Conservation (phyloP, 805 yeast genomes). For the Zygosaccharomyces siamensis region DNA sequence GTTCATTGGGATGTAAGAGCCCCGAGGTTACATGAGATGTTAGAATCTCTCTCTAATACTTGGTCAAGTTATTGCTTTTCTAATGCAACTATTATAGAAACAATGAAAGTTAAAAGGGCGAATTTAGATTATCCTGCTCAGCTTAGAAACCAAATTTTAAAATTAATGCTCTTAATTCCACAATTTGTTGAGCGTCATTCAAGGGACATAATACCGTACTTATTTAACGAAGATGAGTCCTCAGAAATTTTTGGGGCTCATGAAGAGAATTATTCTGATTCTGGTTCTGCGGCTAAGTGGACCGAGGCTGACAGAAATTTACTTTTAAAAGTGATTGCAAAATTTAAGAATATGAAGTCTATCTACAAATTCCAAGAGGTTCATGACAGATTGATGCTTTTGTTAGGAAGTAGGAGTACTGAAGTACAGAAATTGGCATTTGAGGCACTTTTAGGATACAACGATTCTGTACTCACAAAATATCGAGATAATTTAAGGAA, state of each 20-base stretch:
- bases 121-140: constrained; percentile 39
- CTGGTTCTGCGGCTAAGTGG: constrained; percentile 35
- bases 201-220: constrained; percentile 50
- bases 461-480: constrained; percentile 51
- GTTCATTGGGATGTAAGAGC: constrained; percentile 44
- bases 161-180: constrained; percentile 53
- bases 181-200: constrained; percentile 64
- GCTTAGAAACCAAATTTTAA: constrained; percentile 50
- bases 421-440: constrained; percentile 71
- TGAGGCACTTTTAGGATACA: constrained; percentile 61
- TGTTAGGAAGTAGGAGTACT: constrained; percentile 56
- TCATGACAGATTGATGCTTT: constrained; percentile 45
- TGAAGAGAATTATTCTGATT: constrained; percentile 4
- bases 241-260: constrained; percentile 23
- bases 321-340: constrained; percentile 56
- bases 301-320: constrained; percentile 49
- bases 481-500: constrained; percentile 70
- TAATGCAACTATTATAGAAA: constrained; percentile 37
- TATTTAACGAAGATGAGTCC: constrained; percentile 38
- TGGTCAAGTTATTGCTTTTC: constrained; percentile 36
- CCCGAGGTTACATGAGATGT: constrained; percentile 41
- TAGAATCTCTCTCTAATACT: constrained; percentile 28
- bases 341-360: constrained; percentile 59
- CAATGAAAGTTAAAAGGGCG: constrained; percentile 37
- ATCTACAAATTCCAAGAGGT: constrained; percentile 51